Evolutionary conservation across 495 filamentous ascomycete genomes (phyloP).

Genomic region (Immersiella caudata): DNA sequence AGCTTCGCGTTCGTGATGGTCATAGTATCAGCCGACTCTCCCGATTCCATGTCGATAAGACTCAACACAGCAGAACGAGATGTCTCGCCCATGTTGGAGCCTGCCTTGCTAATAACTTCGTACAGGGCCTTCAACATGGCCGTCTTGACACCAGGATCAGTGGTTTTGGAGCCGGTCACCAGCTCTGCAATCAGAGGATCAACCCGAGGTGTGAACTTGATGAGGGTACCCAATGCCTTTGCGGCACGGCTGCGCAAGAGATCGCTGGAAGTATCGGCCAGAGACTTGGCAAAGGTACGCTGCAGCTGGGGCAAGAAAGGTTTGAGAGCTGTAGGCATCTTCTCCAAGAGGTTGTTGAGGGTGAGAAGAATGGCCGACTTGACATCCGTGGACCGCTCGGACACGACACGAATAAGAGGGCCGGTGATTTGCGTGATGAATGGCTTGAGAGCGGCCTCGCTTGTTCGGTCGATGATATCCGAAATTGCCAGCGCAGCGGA

Average conservation of each 20-base stretch:
- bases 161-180: slow-evolving; percentile 88
- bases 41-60: slow-evolving; percentile 82
- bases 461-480: slow-evolving; percentile 91
- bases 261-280: slow-evolving; percentile 92
- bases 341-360: slow-evolving; percentile 91
- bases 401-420: slow-evolving; percentile 94
- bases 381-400: slow-evolving; percentile 91
- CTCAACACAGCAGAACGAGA: slow-evolving; percentile 79
- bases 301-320: slow-evolving; percentile 97
- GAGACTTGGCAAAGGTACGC: slow-evolving; percentile 91
- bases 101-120: slow-evolving; percentile 94
- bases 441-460: slow-evolving; percentile 77
- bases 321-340: slow-evolving; percentile 94
- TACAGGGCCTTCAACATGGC: slow-evolving; percentile 98
- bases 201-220: slow-evolving; percentile 92
- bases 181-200: slow-evolving; percentile 86
- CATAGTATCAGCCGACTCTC: slow-evolving; percentile 73
- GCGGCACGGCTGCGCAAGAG: slow-evolving; percentile 83
- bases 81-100: slow-evolving; percentile 87
- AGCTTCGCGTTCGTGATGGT: slow-evolving; percentile 86
- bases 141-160: slow-evolving; percentile 84
- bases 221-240: slow-evolving; percentile 93
- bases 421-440: slow-evolving; percentile 98
- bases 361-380: slow-evolving; percentile 94
- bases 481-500: slow-evolving; percentile 91